These are phyloP conservation scores for Fragaria ananassa DNA, from an alignment of 306 rosid species.

Conservation along the genomic window DNA sequence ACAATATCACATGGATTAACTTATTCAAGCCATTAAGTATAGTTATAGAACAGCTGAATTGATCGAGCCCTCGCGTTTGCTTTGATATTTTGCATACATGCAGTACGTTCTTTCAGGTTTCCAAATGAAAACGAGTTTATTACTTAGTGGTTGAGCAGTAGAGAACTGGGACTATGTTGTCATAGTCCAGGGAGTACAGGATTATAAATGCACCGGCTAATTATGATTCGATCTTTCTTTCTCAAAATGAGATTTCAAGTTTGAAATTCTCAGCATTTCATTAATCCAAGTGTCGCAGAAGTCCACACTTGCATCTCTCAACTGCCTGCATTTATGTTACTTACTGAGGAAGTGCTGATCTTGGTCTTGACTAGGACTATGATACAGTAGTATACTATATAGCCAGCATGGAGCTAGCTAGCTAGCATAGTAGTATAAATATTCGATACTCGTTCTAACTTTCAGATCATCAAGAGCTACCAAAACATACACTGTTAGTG, in stretches of 20 bases:
- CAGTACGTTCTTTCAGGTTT: not conserved
- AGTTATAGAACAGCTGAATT: not conserved
- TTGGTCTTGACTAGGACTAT: not conserved
- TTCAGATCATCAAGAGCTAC: not conserved
- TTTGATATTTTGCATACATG: not conserved
- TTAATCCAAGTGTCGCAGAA: slow-evolving; percentile 5
- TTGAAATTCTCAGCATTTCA: slow-evolving; percentile 43
- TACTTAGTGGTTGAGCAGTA: not conserved
- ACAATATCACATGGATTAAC: slow-evolving; percentile 5
- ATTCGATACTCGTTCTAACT: slow-evolving; percentile 4
- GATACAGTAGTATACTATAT: not conserved
- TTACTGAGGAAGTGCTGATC: no score
- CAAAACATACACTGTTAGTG: not conserved
- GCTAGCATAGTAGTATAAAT: slow-evolving; percentile 41
- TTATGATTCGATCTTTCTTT: slow-evolving; percentile 6
- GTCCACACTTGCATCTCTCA: slow-evolving; percentile 13
- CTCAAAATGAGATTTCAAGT: slow-evolving; percentile 6
- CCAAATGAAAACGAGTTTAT: not conserved
- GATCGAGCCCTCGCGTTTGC: not conserved
- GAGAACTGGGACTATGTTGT: not conserved
- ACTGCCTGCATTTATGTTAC: slow-evolving; percentile 43
- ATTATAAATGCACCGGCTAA: slow-evolving; percentile 43
- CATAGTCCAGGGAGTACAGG: slow-evolving; percentile 18
- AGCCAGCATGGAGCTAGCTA: not conserved
- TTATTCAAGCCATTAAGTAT: not conserved